Percentiles rank a stretch among this genome's conserved stretches.
Conservation (phyloP, 805 yeast species). For the Ogataea paradorogensis region DNA sequence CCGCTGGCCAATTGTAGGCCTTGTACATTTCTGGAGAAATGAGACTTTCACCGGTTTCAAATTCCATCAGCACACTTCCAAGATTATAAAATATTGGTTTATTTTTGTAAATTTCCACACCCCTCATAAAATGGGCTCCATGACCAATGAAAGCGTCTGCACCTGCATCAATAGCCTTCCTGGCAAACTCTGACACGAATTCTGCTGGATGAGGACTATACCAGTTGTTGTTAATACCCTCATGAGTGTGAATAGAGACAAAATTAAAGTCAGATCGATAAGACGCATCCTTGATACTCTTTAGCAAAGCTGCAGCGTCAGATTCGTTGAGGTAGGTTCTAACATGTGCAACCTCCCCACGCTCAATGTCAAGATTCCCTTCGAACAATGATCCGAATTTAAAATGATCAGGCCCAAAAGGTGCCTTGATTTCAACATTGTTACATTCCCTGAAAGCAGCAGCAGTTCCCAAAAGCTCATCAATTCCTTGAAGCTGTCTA, state of each 20-base stretch:
- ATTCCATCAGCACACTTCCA: constrained; percentile 30
- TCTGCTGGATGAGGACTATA: constrained; percentile 29
- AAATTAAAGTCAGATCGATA: constrained; percentile 29
- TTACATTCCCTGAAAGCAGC: constrained; percentile 30
- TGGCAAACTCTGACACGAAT: constrained; percentile 27
- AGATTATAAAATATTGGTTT: constrained; percentile 30
- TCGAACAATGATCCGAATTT: constrained; percentile 30
- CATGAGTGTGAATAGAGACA: constrained; percentile 30
- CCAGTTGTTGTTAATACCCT: constrained; percentile 33
- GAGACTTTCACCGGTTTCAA: constrained; percentile 27
- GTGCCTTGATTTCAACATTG: constrained; percentile 29
- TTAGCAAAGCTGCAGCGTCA: constrained; percentile 24
- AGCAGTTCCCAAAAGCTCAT: constrained; percentile 30
- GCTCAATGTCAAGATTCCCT: constrained; percentile 26
- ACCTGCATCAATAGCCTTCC: constrained; percentile 27
- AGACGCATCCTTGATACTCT: constrained; percentile 23
- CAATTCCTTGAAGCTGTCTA: constrained; percentile 25
- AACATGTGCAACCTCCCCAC: constrained; percentile 28
- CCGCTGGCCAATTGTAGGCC: constrained; percentile 23
- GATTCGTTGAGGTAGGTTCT: constrained; percentile 22
- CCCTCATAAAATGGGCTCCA: constrained; percentile 32
- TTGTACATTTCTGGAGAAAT: constrained; percentile 29
- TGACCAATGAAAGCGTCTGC: constrained; percentile 30
- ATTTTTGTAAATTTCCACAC: constrained; percentile 29
- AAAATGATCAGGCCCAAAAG: constrained; percentile 24